These are phyloP conservation scores for Clavispora fructus DNA, from an alignment of 805 yeast species.

Conservation along the genomic window DNA sequence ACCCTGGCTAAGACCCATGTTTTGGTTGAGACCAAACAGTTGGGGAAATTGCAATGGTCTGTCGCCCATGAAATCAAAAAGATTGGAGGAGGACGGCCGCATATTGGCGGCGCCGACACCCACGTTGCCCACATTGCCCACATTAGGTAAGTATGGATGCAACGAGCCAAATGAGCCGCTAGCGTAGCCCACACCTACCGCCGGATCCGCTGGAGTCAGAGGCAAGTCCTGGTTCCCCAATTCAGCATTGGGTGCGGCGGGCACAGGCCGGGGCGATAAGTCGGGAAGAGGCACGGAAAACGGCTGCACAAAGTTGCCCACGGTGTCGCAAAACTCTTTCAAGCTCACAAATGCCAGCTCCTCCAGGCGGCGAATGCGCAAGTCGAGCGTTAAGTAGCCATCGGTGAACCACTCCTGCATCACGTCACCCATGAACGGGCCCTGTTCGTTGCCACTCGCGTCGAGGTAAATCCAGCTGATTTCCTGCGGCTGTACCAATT, in stretches of 20 bases:
- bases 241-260: background rate
- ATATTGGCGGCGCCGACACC: slow-evolving; percentile 25
- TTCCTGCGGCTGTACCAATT: slow-evolving; percentile 16
- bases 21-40: slow-evolving; percentile 12
- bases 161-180: background rate
- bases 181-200: background rate
- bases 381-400: slow-evolving; percentile 51
- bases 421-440: slow-evolving; percentile 68
- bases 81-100: slow-evolving; percentile 15
- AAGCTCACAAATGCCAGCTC: slow-evolving; percentile 48
- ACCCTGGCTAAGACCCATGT: slow-evolving; percentile 6
- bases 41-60: slow-evolving; percentile 17
- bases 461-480: slow-evolving; percentile 73
- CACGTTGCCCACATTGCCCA: slow-evolving; percentile 5
- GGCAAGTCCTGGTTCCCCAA: background rate
- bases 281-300: slow-evolving; percentile 55
- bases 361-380: slow-evolving; percentile 55
- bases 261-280: background rate
- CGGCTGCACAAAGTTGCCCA: slow-evolving; percentile 52
- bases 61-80: slow-evolving; percentile 16
- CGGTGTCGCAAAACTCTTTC: slow-evolving; percentile 44
- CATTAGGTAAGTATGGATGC: background rate
- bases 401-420: slow-evolving; percentile 77
- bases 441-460: slow-evolving; percentile 65
- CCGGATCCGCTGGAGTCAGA: background rate